Base-by-base conservation (phyloP, 768 basidiomycete species). In the Lentinula guzmanii region DNA sequence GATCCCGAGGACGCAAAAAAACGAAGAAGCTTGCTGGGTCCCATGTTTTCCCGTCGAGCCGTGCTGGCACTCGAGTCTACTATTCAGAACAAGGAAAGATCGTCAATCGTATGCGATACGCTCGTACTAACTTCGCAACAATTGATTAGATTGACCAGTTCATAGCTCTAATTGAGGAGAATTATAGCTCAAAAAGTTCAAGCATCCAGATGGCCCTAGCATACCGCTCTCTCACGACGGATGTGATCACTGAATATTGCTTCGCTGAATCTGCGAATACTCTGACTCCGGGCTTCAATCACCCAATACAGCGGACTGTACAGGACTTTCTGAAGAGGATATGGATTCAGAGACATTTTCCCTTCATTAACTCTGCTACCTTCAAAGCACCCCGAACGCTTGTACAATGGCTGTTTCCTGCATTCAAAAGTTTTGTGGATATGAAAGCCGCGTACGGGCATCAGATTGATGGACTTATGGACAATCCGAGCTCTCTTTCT, bases 171-270 rank as follows among this genome's bases (percentile, higher is more conserved):
- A 39, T 67, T 10, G 39, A 5, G 45, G 52, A 54, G 13, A 13
- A 28, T 76, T 76, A 21, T 76, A 76, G 5, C 75, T 78, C 55
- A 71, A 73, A 5, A 67, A 72, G 67, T 67, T 68, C 35, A 72
- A 76, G 58, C 70, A 70, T 48, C 69, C 72, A 56, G 71, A 76
- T 61, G 76, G 72, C 10, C 74, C 67, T 51, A 70, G 71, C 55
- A 64, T 74, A 50, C 66, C 75, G 46, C 74, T 74, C 46, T 63
- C 73, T 43, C 74, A 79, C 18, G 71, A 73, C 3, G 75, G 68
- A 69, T n/a, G 43, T 69, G n/a, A 63, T 69, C 48, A 66, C 60
- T 28, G 51, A 52, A 21, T 65, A 66, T 50, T 69, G 67, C 57
- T 70, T 70, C 37, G 64, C 76, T n/a, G 66, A 68, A 28, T 67